Conservation (phyloP, 345 rosid species). For the Lumnitzera racemosa region DNA sequence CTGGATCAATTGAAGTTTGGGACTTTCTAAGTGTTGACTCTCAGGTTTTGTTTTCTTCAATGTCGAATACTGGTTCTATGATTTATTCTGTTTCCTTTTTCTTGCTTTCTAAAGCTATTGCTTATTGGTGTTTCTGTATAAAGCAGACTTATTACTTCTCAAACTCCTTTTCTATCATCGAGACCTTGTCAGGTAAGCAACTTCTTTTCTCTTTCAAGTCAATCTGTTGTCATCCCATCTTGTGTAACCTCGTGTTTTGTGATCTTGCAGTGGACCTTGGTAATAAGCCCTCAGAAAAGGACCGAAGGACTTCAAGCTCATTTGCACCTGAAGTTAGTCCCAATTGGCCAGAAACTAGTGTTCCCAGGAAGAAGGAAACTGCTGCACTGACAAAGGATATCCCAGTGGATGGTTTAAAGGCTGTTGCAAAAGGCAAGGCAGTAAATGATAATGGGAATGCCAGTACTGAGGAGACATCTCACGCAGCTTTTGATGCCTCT, state of each 20-base stretch:
- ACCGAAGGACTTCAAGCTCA: slow-evolving; percentile 30
- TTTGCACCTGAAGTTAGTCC: slow-evolving; percentile 26
- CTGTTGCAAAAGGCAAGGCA: slow-evolving; percentile 26
- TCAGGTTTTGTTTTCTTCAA: slow-evolving; percentile 45
- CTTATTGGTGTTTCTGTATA: slow-evolving; percentile 7
- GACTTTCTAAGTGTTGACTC: slow-evolving; percentile 97
- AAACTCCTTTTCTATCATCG: slow-evolving; percentile 83
- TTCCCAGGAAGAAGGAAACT: slow-evolving; percentile 39
- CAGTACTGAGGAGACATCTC: slow-evolving; percentile 28
- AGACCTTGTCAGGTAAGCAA: slow-evolving; percentile 76
- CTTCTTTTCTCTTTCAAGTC: slow-evolving; percentile 10
- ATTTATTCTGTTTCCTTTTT: neutral
- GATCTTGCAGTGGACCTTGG: slow-evolving; percentile 54
- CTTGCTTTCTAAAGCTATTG: neutral
- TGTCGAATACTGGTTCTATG: neutral
- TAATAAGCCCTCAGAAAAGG: slow-evolving; percentile 45
- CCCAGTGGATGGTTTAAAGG: slow-evolving; percentile 24
- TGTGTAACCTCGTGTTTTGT: neutral
- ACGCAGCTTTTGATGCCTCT: slow-evolving; percentile 32
- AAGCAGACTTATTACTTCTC: slow-evolving; percentile 95
- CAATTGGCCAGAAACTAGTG: slow-evolving; percentile 31
- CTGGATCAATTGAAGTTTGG: slow-evolving; percentile 99
- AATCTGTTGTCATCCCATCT: slow-evolving; percentile 2
- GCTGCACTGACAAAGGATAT: slow-evolving; percentile 25
- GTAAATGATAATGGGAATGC: slow-evolving; percentile 34